Evolutionary conservation across 163 green algal species (phyloP).

Genomic region (Chlamydomonas reinhardtii): DNA sequence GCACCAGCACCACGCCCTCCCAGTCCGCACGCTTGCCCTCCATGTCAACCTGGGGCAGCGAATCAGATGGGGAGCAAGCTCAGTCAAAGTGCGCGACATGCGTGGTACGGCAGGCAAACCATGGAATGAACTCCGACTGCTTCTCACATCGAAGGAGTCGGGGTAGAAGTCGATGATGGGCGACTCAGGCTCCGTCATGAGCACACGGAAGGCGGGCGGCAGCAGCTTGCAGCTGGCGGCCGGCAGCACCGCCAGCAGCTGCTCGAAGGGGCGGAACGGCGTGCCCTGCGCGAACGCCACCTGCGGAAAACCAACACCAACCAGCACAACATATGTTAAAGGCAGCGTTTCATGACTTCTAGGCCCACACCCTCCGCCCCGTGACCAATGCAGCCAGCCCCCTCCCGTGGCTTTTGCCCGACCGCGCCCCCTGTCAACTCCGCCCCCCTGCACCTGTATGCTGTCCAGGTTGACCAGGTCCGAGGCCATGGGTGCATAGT

Average conservation of each 20-base stretch:
- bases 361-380: too few species aligned
- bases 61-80: too few species aligned
- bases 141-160: constrained; percentile 67
- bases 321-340: too few species aligned
- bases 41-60: constrained; percentile 94
- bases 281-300: constrained; percentile 71
- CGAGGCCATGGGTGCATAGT: constrained; percentile 95
- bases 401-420: too few species aligned
- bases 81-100: too few species aligned
- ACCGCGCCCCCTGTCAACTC: too few species aligned
- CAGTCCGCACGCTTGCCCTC: constrained; percentile 96
- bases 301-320: constrained; percentile 26
- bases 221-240: constrained; percentile 83
- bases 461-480: constrained; percentile 66
- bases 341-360: too few species aligned
- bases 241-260: constrained; percentile 96
- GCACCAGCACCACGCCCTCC: constrained; percentile 82
- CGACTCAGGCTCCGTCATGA: constrained; percentile 68
- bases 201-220: constrained; percentile 75
- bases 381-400: too few species aligned
- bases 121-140: constrained; percentile 61
- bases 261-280: constrained; percentile 95
- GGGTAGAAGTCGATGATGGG: constrained; percentile 97
- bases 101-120: too few species aligned
- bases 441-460: constrained; percentile 42